These are phyloP conservation scores for Linanthus parryae DNA, from an alignment of 148 eudicot species.

Conservation along the genomic window DNA sequence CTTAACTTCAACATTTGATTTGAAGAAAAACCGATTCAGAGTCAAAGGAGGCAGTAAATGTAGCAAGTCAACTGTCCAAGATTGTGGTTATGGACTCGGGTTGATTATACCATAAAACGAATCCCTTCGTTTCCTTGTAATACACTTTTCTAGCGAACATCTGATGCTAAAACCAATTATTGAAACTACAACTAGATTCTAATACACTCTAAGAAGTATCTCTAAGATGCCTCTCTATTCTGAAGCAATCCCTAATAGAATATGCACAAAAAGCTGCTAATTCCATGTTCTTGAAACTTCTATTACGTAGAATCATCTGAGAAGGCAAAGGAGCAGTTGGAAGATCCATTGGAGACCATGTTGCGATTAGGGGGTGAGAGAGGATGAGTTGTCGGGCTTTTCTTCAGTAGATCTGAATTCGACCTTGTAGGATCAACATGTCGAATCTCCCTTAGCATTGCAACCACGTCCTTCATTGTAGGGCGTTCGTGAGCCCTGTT, in stretches of 20 bases:
- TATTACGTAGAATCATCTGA: slow-evolving; percentile 69
- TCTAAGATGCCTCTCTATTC: slow-evolving; percentile 6
- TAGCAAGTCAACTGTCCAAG: neutral
- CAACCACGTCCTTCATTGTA: slow-evolving; percentile 86
- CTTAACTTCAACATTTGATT: neutral
- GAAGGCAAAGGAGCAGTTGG: slow-evolving; percentile 84
- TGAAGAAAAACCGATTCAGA: neutral
- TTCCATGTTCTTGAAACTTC: neutral
- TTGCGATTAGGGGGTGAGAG: slow-evolving; percentile 42
- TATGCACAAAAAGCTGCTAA: slow-evolving; percentile 31
- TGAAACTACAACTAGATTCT: neutral
- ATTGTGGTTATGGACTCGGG: too few relatives aligned
- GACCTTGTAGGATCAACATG: slow-evolving; percentile 41
- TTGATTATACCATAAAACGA: neutral
- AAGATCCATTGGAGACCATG: slow-evolving; percentile 56
- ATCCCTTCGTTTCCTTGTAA: slow-evolving; percentile 1
- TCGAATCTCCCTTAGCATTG: slow-evolving; percentile 89
- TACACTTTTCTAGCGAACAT: too few relatives aligned
- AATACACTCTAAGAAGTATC: slow-evolving; percentile 1
- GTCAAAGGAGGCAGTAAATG: neutral
- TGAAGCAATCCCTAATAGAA: slow-evolving; percentile 10
- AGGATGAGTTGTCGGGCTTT: slow-evolving; percentile 24
- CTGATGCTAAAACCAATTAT: too few relatives aligned
- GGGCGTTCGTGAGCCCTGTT: slow-evolving; percentile 77
- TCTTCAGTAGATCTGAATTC: slow-evolving; percentile 52